phyloP scores from a whole-genome alignment of 768 basidiomycete genomes.

The Austroboletus festivus region DNA sequence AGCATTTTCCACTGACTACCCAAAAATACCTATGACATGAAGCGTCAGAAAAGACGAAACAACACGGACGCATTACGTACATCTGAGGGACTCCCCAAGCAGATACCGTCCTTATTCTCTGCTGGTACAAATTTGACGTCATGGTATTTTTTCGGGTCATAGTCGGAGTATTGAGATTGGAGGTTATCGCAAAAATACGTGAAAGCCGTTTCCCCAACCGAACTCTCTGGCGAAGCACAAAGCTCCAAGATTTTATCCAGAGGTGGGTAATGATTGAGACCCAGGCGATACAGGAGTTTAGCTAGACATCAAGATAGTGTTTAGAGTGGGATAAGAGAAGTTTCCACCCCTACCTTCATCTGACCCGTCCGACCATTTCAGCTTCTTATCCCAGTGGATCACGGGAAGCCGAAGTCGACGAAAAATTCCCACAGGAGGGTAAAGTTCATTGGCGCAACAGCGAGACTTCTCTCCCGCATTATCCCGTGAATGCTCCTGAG shows the following conservation, averaged over 20 bases:
- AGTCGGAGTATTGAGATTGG: background rate
- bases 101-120: background rate
- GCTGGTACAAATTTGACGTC: background rate
- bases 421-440: background rate
- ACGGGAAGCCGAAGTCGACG: background rate
- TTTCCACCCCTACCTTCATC: background rate
- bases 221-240: slow-evolving; percentile 50
- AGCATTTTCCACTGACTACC: slow-evolving; percentile 44
- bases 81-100: background rate
- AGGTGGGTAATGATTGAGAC: slow-evolving; percentile 61
- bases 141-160: slow-evolving; percentile 51
- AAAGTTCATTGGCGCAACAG: background rate
- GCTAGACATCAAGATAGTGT: slow-evolving; percentile 34
- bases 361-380: background rate
- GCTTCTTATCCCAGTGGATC: background rate
- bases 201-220: slow-evolving; percentile 55
- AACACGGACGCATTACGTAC: background rate
- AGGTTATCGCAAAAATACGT: slow-evolving; percentile 64
- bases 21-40: slow-evolving; percentile 3
- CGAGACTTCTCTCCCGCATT: background rate
- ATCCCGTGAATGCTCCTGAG: background rate
- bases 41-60: background rate
- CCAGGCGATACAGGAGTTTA: slow-evolving; percentile 69
- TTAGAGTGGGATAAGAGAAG: background rate
- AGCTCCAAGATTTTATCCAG: slow-evolving; percentile 61